Evolutionary conservation across 2,329 filamentous ascomycete genomes (phyloP), one percentile per base, ranked within the genome.

Genomic region (Beauveria sp.): DNA sequence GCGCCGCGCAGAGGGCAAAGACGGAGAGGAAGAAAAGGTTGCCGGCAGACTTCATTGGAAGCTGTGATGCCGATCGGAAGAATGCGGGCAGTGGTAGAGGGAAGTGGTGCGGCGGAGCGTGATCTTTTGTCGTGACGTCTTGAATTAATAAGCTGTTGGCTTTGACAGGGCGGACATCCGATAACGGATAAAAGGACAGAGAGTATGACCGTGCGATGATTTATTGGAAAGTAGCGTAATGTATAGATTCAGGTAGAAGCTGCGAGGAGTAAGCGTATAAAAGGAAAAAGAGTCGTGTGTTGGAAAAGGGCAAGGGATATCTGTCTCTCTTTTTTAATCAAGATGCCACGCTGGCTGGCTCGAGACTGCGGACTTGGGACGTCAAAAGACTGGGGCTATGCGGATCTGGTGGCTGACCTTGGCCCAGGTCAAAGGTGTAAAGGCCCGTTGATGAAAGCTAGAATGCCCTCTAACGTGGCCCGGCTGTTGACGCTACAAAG

Each of bases 21-120:
- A 85, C 70, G 38, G 79, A 79, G 64, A 85, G 77, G 69, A 79
- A 85, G 68, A 85, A 84, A 58, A 83, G 73, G 67, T 78, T 79
- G 66, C 78, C 76, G 45, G 81, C 81, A 67, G 80, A 74, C 71
- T 76, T 82, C 82, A 85, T 85, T 65, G 64, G 24, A 18, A n/a
- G 9, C 9, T 22, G 28, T 28, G 52, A 43, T 31, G 28, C 50
- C 40, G 48, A 61, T 61, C 14, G 48, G 38, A 14, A 26, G 31
- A 18, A 20, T n/a, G 20, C 9, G 24, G 22, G 38, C 18, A n/a
- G 16, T 3, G 9, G 38, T 16, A n/a, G 24, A 28, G 42, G 54
- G 34, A 7, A 45, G 24, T 28, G n/a, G 26, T 26, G 42, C 10
- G n/a, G 42, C 22, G 46, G 18, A 38, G 22, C 22, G 31, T 50